phyloP scores from a whole-genome alignment of 169 alveolate species.

The Theileria annulata region DNA sequence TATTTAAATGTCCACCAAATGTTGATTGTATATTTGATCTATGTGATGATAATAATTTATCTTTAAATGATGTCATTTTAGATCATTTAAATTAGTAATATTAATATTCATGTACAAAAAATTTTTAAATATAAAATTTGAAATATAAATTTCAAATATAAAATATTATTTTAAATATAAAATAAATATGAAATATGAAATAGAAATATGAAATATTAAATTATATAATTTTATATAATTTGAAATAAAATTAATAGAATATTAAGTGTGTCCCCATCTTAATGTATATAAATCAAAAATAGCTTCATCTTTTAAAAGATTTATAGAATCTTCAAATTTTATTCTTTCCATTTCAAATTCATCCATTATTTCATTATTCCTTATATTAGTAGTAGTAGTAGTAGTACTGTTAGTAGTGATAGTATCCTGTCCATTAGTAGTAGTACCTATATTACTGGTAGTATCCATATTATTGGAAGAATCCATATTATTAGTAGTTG shows the following conservation, averaged over 20 bases:
- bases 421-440: no score
- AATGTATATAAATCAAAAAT: neutral
- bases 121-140: no score
- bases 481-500: no score
- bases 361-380: neutral
- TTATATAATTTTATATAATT: neutral
- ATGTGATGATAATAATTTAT: slow-evolving; percentile 27
- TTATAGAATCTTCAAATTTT: neutral
- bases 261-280: slow-evolving; percentile 17
- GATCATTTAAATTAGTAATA: neutral
- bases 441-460: no score
- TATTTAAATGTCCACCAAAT: slow-evolving; percentile 7
- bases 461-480: no score
- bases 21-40: slow-evolving; percentile 7
- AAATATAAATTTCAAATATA: no score
- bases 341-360: neutral
- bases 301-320: neutral
- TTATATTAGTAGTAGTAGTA: no score
- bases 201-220: neutral
- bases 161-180: neutral
- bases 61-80: slow-evolving; percentile 1
- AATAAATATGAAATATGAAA: neutral
- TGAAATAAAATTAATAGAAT: neutral
- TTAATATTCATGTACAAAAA: neutral
- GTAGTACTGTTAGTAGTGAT: no score